Evolutionary conservation across 768 basidiomycete species (phyloP).

Genomic region (Termitomyces sp.): DNA sequence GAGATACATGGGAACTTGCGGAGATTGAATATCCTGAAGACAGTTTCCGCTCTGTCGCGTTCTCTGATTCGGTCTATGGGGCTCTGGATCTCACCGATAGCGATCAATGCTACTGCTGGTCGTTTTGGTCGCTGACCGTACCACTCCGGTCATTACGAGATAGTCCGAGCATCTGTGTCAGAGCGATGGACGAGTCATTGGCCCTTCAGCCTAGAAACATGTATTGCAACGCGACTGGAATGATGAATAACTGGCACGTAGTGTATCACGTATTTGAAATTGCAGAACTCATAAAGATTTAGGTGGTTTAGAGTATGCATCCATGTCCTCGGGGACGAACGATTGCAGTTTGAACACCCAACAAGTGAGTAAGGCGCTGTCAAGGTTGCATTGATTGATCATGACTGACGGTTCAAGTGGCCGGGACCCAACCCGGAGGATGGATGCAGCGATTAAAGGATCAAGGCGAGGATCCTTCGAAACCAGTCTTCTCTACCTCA

Average conservation of each 20-base stretch:
- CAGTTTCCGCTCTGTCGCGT: constrained; percentile 35
- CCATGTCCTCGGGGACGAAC: constrained; percentile 28
- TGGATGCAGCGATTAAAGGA: constrained; percentile 63
- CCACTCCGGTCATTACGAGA: constrained; percentile 29
- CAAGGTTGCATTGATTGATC: background rate
- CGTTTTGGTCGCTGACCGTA: constrained; percentile 49
- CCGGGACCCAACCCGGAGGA: constrained; percentile 43
- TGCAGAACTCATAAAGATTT: constrained; percentile 10
- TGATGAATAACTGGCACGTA: constrained; percentile 60
- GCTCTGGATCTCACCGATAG: constrained; percentile 42
- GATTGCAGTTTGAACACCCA: constrained; percentile 56
- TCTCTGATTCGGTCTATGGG: constrained; percentile 43
- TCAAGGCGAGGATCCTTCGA: constrained; percentile 38
- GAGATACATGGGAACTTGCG: constrained; percentile 44
- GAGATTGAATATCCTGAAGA: constrained; percentile 46
- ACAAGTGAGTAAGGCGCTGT: constrained; percentile 27
- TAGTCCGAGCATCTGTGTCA: constrained; percentile 40
- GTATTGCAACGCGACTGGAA: constrained; percentile 57
- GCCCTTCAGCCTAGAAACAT: constrained; percentile 51
- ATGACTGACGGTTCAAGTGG: constrained; percentile 20
- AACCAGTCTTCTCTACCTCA: constrained; percentile 33
- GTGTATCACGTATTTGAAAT: background rate
- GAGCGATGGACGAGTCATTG: constrained; percentile 53
- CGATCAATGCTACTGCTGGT: constrained; percentile 61
- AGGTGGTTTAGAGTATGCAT: constrained; percentile 60